phyloP scores from a whole-genome alignment of 495 filamentous ascomycete species.

The Neurospora cerealis region DNA sequence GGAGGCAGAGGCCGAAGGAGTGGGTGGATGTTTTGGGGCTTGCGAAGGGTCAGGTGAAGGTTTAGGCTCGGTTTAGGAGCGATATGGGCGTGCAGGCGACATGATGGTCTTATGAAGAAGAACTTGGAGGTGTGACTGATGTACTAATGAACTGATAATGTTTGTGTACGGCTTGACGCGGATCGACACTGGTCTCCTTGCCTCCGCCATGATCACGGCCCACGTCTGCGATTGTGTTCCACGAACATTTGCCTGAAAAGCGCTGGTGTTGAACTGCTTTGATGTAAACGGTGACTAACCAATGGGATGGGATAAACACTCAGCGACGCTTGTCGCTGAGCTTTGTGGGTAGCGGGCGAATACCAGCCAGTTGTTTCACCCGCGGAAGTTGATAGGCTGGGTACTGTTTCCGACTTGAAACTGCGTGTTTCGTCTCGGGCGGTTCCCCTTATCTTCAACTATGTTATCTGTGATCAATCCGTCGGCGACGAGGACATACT shows the following conservation, averaged over 20 bases:
- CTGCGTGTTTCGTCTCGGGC: background rate
- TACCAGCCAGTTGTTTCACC: background rate
- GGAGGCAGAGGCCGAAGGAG: constrained; percentile 26
- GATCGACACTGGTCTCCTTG: background rate
- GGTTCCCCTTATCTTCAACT: background rate
- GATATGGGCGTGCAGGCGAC: too few species aligned
- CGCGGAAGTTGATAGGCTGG: background rate
- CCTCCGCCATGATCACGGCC: background rate
- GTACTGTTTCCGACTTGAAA: background rate
- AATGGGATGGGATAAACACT: background rate
- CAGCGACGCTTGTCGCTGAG: background rate
- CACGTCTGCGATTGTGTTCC: background rate
- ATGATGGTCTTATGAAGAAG: background rate
- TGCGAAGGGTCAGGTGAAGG: constrained; percentile 12
- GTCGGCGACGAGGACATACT: background rate
- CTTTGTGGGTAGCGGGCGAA: background rate
- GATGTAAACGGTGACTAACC: background rate
- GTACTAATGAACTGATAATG: background rate
- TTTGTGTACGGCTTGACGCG: too few species aligned
- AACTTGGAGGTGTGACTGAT: background rate
- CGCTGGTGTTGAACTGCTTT: background rate
- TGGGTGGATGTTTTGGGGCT: constrained; percentile 34
- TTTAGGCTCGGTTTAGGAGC: background rate
- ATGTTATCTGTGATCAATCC: background rate
- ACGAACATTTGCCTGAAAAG: background rate